These are phyloP conservation scores for Cydonia oblonga DNA, from an alignment of 331 rosid species.

Conservation along the genomic window DNA sequence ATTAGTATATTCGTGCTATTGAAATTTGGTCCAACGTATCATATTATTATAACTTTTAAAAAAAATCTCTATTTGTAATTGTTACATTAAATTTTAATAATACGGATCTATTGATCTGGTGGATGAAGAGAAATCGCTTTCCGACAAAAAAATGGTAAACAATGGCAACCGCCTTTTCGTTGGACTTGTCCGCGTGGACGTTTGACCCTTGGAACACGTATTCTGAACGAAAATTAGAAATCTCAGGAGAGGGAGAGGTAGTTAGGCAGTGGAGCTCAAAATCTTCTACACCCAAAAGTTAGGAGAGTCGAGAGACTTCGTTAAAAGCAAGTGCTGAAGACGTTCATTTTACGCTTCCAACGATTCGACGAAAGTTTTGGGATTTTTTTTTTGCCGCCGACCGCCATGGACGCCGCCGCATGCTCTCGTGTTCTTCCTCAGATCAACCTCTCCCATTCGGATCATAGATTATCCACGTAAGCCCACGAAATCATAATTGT, in stretches of 20 bases:
- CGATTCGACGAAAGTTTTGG: not conserved
- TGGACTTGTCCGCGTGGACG: not conserved
- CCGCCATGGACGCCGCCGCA: constrained; percentile 36
- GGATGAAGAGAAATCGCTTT: no score
- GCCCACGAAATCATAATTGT: constrained; percentile 2
- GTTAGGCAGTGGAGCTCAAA: not conserved
- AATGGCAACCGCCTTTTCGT: not conserved
- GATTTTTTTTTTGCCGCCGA: not conserved
- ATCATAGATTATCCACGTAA: constrained; percentile 32
- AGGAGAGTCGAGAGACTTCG: not conserved
- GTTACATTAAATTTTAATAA: no score
- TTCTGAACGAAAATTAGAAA: not conserved
- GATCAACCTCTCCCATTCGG: constrained; percentile 12
- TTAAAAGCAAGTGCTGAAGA: not conserved
- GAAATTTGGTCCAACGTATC: no score
- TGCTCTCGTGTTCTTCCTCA: constrained; percentile 28
- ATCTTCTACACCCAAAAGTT: not conserved
- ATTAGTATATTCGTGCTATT: no score
- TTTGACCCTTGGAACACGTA: not conserved
- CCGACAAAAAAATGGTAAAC: not conserved
- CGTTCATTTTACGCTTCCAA: not conserved
- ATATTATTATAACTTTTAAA: no score
- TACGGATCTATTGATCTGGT: no score
- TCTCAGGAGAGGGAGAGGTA: not conserved
- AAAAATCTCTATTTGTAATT: no score